A percentile compares a stretch with the other conserved stretches of the same genome.
Evolutionary conservation across 2,329 filamentous ascomycete species (phyloP).

Genomic region (Huntiella bhutanensis): DNA sequence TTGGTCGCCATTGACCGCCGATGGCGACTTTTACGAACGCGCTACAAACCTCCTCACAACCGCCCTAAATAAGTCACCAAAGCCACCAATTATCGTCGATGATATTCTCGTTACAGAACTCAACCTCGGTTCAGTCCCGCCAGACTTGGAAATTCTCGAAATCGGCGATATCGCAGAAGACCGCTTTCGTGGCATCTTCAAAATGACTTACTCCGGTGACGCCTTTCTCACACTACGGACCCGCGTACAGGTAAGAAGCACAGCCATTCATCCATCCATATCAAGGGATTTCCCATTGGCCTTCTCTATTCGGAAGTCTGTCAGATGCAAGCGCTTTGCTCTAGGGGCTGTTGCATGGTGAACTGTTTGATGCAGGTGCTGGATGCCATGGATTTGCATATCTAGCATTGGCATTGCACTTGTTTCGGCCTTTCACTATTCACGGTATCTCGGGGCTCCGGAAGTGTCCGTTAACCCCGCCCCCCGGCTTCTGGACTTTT

Average conservation of each 20-base stretch:
- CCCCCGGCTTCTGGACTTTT: too few relatives aligned
- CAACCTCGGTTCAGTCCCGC: conserved; percentile 85
- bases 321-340: too few relatives aligned
- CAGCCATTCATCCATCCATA: background rate
- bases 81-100: conserved; percentile 97
- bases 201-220: conserved; percentile 95
- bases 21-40: conserved; percentile 75
- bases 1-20: conserved; percentile 97
- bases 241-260: conserved; percentile 56
- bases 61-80: conserved; percentile 91
- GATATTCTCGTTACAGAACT: conserved; percentile 97
- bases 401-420: too few relatives aligned
- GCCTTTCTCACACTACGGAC: conserved; percentile 91
- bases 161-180: conserved; percentile 96
- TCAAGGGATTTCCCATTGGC: background rate
- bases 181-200: conserved; percentile 93
- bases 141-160: conserved; percentile 89
- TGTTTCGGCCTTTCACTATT: too few relatives aligned
- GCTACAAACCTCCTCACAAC: conserved; percentile 87
- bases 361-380: too few relatives aligned
- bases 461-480: too few relatives aligned
- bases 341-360: too few relatives aligned
- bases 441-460: too few relatives aligned
- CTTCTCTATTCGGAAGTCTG: too few relatives aligned
- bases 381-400: too few relatives aligned